Conservation (phyloP, 148 eudicot genomes). For the Cornus florida region DNA sequence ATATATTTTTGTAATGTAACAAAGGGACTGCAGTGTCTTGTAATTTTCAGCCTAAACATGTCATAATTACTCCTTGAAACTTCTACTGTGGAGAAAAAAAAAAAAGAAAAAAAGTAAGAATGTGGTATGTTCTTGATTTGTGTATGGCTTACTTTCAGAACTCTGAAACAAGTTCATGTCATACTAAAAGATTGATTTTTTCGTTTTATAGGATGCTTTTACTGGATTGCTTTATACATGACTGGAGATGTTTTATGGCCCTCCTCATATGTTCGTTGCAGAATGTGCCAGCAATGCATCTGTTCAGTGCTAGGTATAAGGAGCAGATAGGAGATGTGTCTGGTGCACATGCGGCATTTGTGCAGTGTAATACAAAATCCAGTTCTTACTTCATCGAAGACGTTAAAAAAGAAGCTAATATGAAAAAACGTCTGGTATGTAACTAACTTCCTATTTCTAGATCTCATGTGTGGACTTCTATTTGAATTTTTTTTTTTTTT, state of each 20-base stretch:
- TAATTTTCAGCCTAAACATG: too few species aligned
- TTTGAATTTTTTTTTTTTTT: conserved; percentile 1
- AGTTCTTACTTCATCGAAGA: conserved; percentile 46
- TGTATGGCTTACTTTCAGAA: not conserved
- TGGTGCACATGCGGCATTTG: conserved; percentile 59
- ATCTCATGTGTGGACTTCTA: not conserved
- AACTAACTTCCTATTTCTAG: not conserved
- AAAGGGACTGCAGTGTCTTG: not conserved
- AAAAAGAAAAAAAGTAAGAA: too few species aligned
- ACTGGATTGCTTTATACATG: conserved; percentile 15
- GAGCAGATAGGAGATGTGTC: conserved; percentile 68
- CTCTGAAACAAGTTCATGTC: not conserved
- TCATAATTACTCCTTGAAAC: too few species aligned
- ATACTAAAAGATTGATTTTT: conserved; percentile 12
- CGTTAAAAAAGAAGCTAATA: conserved; percentile 62
- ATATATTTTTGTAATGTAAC: not conserved
- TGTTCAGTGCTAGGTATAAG: conserved; percentile 69
- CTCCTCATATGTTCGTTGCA: conserved; percentile 39
- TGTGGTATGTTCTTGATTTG: conserved; percentile 1
- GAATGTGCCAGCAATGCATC: conserved; percentile 72
- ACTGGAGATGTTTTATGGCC: conserved; percentile 20
- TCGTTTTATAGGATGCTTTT: not conserved
- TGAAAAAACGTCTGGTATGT: conserved; percentile 72
- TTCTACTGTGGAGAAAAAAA: too few species aligned
- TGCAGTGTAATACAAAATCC: conserved; percentile 35